Conservation (phyloP, 2,329 filamentous ascomycete species). For the Fusarium haematococcum region DNA sequence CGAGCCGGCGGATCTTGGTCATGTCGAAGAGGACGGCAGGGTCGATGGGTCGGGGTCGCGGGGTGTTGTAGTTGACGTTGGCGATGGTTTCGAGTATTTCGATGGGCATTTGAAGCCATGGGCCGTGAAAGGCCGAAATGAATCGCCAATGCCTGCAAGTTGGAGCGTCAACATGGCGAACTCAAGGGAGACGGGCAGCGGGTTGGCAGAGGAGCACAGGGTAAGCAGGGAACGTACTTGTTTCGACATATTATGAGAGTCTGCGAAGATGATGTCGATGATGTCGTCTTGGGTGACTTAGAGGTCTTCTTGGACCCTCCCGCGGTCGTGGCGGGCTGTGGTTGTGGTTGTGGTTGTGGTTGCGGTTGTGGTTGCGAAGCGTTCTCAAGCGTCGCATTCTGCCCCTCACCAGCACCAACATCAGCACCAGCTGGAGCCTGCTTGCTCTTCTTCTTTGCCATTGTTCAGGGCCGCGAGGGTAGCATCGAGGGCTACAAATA, state of each 20-base stretch:
- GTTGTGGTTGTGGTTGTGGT: slow-evolving; percentile 9
- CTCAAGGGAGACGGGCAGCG: neutral
- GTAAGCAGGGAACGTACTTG: slow-evolving; percentile 64
- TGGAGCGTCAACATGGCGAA: slow-evolving; percentile 22
- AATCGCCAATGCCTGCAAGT: slow-evolving; percentile 80
- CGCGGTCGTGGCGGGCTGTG: slow-evolving; percentile 20
- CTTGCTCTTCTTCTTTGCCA: slow-evolving; percentile 63
- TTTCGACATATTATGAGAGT: slow-evolving; percentile 65
- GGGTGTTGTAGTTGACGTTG: slow-evolving; percentile 82
- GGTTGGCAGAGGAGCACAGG: neutral
- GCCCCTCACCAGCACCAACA: slow-evolving; percentile 20
- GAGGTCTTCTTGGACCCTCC: slow-evolving; percentile 25
- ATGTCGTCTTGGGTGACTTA: slow-evolving; percentile 15
- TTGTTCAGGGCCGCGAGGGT: slow-evolving; percentile 36
- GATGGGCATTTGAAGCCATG: slow-evolving; percentile 83
- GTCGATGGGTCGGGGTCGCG: slow-evolving; percentile 81
- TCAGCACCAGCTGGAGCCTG: slow-evolving; percentile 59
- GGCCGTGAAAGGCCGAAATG: slow-evolving; percentile 85
- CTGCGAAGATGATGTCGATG: slow-evolving; percentile 19
- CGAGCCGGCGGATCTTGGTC: slow-evolving; percentile 81
- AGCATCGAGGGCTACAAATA: slow-evolving; percentile 5
- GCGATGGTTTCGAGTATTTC: slow-evolving; percentile 84
- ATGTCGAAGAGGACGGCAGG: slow-evolving; percentile 86
- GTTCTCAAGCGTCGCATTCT: slow-evolving; percentile 20
- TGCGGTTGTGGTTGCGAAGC: slow-evolving; percentile 12